phyloP scores from a whole-genome alignment of 1,139 yeast species.

The Suhomyces bribrorum region DNA sequence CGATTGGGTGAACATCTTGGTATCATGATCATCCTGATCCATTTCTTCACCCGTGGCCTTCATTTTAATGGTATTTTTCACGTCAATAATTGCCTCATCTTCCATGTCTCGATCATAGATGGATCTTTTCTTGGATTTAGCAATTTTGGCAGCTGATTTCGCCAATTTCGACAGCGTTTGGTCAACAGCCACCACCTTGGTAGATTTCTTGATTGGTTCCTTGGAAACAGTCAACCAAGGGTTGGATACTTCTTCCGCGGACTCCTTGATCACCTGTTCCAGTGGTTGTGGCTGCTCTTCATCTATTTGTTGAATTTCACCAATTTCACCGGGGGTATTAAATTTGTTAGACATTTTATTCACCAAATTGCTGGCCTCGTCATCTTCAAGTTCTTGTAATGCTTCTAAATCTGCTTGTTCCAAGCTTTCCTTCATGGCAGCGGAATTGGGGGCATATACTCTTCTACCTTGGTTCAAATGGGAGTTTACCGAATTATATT shows the following conservation, averaged over 20 bases:
- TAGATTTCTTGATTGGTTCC: constrained; percentile 46
- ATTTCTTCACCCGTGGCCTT: constrained; percentile 38
- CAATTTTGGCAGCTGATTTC: constrained; percentile 53
- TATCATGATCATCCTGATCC: constrained; percentile 32
- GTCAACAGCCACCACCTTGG: constrained; percentile 57
- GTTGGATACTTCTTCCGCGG: constrained; percentile 44
- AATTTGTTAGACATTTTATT: constrained; percentile 38
- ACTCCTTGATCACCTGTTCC: constrained; percentile 8
- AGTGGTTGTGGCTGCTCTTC: constrained; percentile 6
- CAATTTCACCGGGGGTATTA: constrained; percentile 16
- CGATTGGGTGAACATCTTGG: constrained; percentile 66
- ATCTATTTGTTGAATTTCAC: constrained; percentile 10
- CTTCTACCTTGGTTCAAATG: constrained; percentile 76
- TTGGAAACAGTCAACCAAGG: constrained; percentile 66
- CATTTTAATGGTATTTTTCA: constrained; percentile 42
- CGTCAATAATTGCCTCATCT: constrained; percentile 49
- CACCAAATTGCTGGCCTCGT: constrained; percentile 50
- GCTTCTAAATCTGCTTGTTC: constrained; percentile 43
- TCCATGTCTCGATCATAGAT: constrained; percentile 26
- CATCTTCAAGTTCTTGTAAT: constrained; percentile 54
- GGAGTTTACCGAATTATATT: constrained; percentile 42
- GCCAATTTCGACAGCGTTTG: constrained; percentile 57
- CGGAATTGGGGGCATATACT: constrained; percentile 72
- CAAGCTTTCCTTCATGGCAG: constrained; percentile 43
- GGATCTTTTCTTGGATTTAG: constrained; percentile 48